Evolutionary conservation across 352 stramenopile genomes (phyloP), one percentile per base, ranked within the genome.

Genomic region (Aphanomyces stellatus): DNA sequence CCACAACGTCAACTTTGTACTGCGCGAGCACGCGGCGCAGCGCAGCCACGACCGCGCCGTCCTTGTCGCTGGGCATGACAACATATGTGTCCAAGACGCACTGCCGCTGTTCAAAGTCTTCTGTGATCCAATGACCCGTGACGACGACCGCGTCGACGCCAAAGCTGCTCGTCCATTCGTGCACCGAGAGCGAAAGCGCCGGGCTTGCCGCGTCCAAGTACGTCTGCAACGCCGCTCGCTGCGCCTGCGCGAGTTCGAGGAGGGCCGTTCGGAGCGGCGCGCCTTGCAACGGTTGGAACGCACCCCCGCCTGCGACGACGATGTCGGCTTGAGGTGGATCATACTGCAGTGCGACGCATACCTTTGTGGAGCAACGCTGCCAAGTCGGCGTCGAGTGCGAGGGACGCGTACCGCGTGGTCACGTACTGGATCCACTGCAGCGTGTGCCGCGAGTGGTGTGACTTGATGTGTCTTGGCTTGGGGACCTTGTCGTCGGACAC

Each of bases 41-140:
- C n/a, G n/a, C n/a, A n/a, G n/a, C n/a, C n/a, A n/a, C n/a, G n/a
- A n/a, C n/a, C n/a, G n/a, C n/a, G n/a, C n/a, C n/a, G n/a, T n/a
- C 37, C 11, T 11, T 46, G 0, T 46, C 37, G 37, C 37, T 46
- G 37, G 37, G 11, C n/a, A 19, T 28, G 46, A 55, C 41, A 51
- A 91, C 79, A 56, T 90, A 90, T 5, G 88, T 79, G 62, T 91
- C 83, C 24, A 91, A 72, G 33, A 90, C 81, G 34, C 83, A 91
- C 46, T 91, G 81, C 13, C 83, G 81, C 11, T 80, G 83, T 40
- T 78, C 76, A 59, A 91, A 91, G 42, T 78, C 83, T 19, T 78
- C 75, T 2, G 83, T 88, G 65, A 91, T 88, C 83, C 83, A 91
- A 57, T 91, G 83, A 30, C 78, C 83, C 61, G 79, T 88, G 30